Base-by-base conservation (phyloP, 805 yeast genomes). In the Kazachstania viticola region DNA sequence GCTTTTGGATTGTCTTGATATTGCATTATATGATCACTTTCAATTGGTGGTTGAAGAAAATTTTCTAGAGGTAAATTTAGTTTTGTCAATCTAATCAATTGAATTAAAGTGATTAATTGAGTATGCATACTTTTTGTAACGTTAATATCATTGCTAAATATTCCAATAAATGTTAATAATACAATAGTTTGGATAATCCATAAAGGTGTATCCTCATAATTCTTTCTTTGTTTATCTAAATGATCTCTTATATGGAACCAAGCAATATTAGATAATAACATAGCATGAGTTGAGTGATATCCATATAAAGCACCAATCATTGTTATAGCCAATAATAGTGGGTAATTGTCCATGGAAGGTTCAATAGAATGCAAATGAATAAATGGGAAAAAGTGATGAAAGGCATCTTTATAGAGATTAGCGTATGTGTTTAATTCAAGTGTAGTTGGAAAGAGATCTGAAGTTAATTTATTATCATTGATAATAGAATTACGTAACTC, bases 151-250 rank as follows among this genome's bases (percentile, higher is more conserved):
- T 65, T 67, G 31, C 82, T 79, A 61, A 84, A 84, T 23, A 85
- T 66, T 1, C 95, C 95, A 53, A 82, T 80, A 30, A 84, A 73
- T 8, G 84, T 87, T 22, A 85, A 71, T 29, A 87, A 64, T 0
- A 88, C 78, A 51, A 84, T 70, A 4, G 87, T 73, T 52, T 87
- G 97, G 29, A 87, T 75, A 34, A 83, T 58, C 94, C 95, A 83
- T 24, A 84, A 60, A 4, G 95, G 94, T 17, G 85, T 78, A 27
- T 71, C 70, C 42, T 72, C 71, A 30, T 66, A 41, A 58, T 46
- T 46, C 54, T 34, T 45, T 47, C 58, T 53, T 39, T 42, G 48
- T 30, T 61, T 49, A 42, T 76, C 84, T 62, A 80, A 67, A n/a
- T 68, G 73, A 39, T 70, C 71, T 49, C 78, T 83, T 34, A 79